Conservation (phyloP, 2,329 filamentous ascomycete species). For the Penicillium aurantiogriseum region DNA sequence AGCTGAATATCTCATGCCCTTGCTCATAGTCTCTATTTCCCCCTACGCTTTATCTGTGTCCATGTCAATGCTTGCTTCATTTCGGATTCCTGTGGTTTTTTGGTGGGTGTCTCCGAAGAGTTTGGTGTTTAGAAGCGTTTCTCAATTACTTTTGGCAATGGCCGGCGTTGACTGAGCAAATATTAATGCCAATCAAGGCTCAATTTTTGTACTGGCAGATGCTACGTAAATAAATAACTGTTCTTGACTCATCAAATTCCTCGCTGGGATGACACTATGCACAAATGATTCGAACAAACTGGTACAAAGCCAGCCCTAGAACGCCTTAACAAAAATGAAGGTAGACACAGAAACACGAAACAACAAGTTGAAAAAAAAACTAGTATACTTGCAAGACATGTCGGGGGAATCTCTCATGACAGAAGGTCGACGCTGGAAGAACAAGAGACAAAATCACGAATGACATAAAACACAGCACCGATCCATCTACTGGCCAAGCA, state of each 20-base stretch:
- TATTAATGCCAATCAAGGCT: not conserved
- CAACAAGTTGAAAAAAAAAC: not conserved
- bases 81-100: conserved; percentile 9
- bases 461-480: conserved; percentile 26
- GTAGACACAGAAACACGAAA: conserved; percentile 2
- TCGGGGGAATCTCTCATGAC: conserved; percentile 25
- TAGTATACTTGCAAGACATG: conserved; percentile 21
- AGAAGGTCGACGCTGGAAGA: conserved; percentile 22
- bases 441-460: conserved; percentile 22
- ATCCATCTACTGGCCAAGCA: conserved; percentile 14
- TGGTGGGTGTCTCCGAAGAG: conserved; percentile 15
- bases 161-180: conserved; percentile 30
- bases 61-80: conserved; percentile 8
- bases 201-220: not conserved
- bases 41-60: not conserved
- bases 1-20: not conserved
- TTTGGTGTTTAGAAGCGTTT: conserved; percentile 34
- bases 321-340: not conserved
- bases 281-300: conserved; percentile 8
- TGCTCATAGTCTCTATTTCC: not conserved
- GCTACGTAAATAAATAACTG: not conserved
- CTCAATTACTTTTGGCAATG: conserved; percentile 21
- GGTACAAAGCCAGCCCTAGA: not conserved
- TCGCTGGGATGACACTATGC: conserved; percentile 12
- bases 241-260: conserved; percentile 4